These are phyloP conservation scores for Falciphora oryzae DNA, from an alignment of 2,329 filamentous ascomycete species.

Conservation along the genomic window DNA sequence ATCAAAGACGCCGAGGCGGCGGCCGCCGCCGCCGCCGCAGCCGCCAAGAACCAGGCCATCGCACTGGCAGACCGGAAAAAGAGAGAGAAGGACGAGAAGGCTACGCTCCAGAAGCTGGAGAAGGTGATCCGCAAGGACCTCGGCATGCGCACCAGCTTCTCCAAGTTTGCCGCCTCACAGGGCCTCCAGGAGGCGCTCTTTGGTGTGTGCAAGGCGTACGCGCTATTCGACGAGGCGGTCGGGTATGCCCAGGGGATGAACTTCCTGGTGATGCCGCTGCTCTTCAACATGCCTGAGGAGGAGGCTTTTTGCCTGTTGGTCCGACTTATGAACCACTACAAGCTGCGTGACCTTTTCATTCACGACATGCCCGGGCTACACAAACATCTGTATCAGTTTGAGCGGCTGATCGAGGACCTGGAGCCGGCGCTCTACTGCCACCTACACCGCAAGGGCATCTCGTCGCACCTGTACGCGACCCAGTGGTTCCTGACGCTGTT, in stretches of 20 bases:
- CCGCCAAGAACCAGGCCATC: slow-evolving; percentile 54
- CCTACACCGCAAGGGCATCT: slow-evolving; percentile 79
- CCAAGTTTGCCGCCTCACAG: slow-evolving; percentile 87
- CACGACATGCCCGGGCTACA: slow-evolving; percentile 96
- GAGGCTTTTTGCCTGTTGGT: slow-evolving; percentile 94
- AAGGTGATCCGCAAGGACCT: slow-evolving; percentile 88
- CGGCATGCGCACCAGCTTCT: slow-evolving; percentile 89
- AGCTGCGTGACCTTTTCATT: slow-evolving; percentile 85
- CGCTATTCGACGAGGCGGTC: slow-evolving; percentile 87
- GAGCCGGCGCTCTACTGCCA: slow-evolving; percentile 95
- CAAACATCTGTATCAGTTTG: slow-evolving; percentile 89
- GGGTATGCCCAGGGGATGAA: slow-evolving; percentile 99
- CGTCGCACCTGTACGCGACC: slow-evolving; percentile 89
- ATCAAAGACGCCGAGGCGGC: slow-evolving; percentile 9
- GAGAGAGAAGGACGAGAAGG: slow-evolving; percentile 72
- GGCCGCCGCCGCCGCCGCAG: background rate
- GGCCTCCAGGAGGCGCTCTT: slow-evolving; percentile 92
- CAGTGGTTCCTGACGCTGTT: slow-evolving; percentile 99
- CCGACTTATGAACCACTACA: slow-evolving; percentile 93
- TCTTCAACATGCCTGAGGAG: slow-evolving; percentile 98
- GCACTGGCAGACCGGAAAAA: slow-evolving; percentile 65
- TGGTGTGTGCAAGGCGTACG: slow-evolving; percentile 95
- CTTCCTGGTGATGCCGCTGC: slow-evolving; percentile 90
- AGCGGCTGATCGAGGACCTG: slow-evolving; percentile 85
- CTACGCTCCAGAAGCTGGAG: slow-evolving; percentile 73